Evolutionary conservation across 352 stramenopile species (phyloP).

Genomic region (Phytophthora pini): DNA sequence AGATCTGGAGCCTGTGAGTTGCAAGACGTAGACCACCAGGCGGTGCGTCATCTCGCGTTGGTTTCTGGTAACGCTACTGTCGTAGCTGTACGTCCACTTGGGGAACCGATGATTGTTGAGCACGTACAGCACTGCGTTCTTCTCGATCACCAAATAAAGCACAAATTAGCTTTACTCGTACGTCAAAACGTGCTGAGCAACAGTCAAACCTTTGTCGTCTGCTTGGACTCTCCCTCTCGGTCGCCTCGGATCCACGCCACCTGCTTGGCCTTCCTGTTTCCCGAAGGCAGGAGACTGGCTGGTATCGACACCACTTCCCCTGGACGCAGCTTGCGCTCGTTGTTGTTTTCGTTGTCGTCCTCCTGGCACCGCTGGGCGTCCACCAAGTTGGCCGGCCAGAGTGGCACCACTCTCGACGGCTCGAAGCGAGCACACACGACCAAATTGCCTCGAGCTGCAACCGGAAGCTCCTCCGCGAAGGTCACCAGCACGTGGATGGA

Average conservation of each 20-base stretch:
- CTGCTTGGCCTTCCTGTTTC: slow-evolving; percentile 16
- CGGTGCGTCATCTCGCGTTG: slow-evolving; percentile 59
- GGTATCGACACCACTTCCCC: slow-evolving; percentile 30
- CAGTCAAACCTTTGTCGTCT: slow-evolving; percentile 36
- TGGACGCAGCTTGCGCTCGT: slow-evolving; percentile 27
- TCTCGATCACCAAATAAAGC: neutral
- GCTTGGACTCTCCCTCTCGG: slow-evolving; percentile 44
- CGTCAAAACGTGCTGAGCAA: neutral
- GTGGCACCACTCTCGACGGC: slow-evolving; percentile 20
- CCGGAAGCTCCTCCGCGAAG: slow-evolving; percentile 19
- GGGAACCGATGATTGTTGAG: slow-evolving; percentile 62
- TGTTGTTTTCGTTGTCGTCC: neutral
- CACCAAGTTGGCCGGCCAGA: slow-evolving; percentile 14
- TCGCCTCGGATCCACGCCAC: slow-evolving; percentile 47
- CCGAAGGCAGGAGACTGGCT: slow-evolving; percentile 7
- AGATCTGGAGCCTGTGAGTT: slow-evolving; percentile 13
- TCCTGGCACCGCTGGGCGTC: neutral
- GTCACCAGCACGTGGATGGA: slow-evolving; percentile 44
- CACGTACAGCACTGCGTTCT: slow-evolving; percentile 50
- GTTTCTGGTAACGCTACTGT: slow-evolving; percentile 51
- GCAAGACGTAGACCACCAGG: slow-evolving; percentile 50
- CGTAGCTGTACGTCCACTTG: slow-evolving; percentile 63
- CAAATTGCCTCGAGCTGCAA: slow-evolving; percentile 22
- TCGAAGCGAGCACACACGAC: slow-evolving; percentile 58
- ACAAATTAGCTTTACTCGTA: no score